Conservation (phyloP, 2,329 filamentous ascomycete genomes). For the Akanthomyces lecanii region DNA sequence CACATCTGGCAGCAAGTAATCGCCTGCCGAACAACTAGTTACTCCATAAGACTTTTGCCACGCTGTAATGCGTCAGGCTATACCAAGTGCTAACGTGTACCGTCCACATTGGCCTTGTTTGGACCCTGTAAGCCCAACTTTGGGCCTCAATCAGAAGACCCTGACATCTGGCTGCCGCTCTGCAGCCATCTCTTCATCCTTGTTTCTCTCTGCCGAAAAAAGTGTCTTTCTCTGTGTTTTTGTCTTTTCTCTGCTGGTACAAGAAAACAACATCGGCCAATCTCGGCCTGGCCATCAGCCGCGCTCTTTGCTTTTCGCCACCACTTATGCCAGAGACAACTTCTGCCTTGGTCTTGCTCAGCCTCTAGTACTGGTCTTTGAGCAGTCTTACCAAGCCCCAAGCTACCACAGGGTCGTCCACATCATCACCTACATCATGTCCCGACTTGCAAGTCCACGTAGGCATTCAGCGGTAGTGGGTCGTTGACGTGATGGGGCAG, state of each 20-base stretch:
- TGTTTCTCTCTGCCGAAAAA: neutral
- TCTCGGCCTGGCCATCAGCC: neutral
- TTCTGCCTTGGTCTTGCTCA: neutral
- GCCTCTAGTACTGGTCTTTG: neutral
- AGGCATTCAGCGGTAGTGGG: constrained; percentile 10
- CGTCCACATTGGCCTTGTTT: neutral
- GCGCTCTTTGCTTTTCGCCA: neutral
- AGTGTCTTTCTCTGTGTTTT: neutral
- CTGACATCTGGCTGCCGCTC: constrained; percentile 5
- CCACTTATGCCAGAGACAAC: neutral
- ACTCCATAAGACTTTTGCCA: neutral
- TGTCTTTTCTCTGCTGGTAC: neutral
- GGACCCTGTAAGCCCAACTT: neutral
- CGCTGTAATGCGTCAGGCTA: constrained; percentile 7
- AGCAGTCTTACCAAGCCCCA: neutral
- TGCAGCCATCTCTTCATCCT: neutral
- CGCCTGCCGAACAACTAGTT: neutral
- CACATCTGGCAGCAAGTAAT: neutral
- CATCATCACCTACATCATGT: neutral
- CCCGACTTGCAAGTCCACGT: neutral
- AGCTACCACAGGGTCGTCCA: neutral
- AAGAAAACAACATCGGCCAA: neutral
- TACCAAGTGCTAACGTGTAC: constrained; percentile 3
- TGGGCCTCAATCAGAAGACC: constrained; percentile 5
- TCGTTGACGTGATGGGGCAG: constrained; percentile 8